Evolutionary conservation across 129 eudicot genomes (phyloP), one percentile per base, ranked within the genome.

Genomic region (Flaveria robusta): DNA sequence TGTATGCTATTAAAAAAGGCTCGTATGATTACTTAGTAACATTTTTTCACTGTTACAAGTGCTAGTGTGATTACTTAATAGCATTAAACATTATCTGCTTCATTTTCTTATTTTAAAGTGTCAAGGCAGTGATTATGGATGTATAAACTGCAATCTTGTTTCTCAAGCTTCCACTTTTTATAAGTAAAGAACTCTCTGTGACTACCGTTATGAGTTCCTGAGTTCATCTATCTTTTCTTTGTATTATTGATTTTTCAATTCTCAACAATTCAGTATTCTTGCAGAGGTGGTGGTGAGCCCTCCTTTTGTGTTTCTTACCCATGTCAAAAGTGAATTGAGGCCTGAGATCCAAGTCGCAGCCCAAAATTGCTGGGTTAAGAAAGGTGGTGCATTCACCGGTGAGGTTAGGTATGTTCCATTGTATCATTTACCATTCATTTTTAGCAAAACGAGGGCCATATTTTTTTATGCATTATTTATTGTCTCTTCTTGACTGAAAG

Each of bases 271-370:
- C 47, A 2, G 27, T 74, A 18, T 66, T 74, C 81, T 79, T 89
- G 85, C 90, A 94, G 98, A 94, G 86, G 98, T 94, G 29, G 98
- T 94, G 64, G 91, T 94, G 76, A 91, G 96, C 80, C 98, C 98
- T 58, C 96, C 98, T 58, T 94, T 67, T 77, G 98, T 94, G 82
- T 91, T 88, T 72, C 97, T 94, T 77, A 83, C 92, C 22, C 0
- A 77, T 55, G 97, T 89, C 27, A 87, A 94, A 76, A 75, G 82
- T 82, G 80, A 70, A 74, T 74, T 94, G 86, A 86, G 96, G 74
- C 83, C 97, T 70, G 97, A 94, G n/a, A 81, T 94, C 77, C 98
- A 94, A 39, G 97, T 94, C 41, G 97, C 97, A 0, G 98, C 98
- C 50, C 98, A 94, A 74, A 94, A 94, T 76, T 94, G 97, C 78